phyloP scores from a whole-genome alignment of 495 filamentous ascomycete genomes.

The Elaphomyces granulatus region DNA sequence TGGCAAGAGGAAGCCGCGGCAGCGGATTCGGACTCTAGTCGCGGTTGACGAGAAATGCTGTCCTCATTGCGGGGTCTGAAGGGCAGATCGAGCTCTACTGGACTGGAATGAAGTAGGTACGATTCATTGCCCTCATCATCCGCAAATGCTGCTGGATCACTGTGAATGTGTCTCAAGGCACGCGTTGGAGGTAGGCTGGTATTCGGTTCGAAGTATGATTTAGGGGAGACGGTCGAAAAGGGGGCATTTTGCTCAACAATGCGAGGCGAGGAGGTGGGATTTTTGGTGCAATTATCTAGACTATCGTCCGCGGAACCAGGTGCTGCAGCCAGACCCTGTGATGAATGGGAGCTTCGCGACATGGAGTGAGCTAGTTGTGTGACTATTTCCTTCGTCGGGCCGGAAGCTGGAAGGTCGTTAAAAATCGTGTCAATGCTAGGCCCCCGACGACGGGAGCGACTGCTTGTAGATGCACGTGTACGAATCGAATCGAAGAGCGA shows the following conservation, averaged over 20 bases:
- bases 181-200: neutral
- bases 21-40: too few relatives aligned
- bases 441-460: slow-evolving; percentile 33
- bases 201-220: neutral
- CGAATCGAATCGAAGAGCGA: slow-evolving; percentile 85
- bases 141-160: neutral
- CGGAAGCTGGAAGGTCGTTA: slow-evolving; percentile 51
- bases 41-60: neutral
- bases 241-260: neutral
- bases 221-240: too few relatives aligned
- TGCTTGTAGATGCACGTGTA: slow-evolving; percentile 56
- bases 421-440: slow-evolving; percentile 76
- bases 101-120: neutral
- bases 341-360: slow-evolving; percentile 19
- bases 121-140: neutral
- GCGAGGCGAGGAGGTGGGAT: neutral
- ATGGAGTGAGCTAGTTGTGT: slow-evolving; percentile 40
- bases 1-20: neutral
- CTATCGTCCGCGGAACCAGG: neutral
- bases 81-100: neutral
- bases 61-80: neutral
- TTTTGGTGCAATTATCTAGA: neutral
- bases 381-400: slow-evolving; percentile 41
- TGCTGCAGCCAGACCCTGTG: neutral
- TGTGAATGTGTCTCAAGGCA: neutral